These are phyloP conservation scores for Apiosordaria backusii DNA, from an alignment of 495 filamentous ascomycete species.

Conservation along the genomic window DNA sequence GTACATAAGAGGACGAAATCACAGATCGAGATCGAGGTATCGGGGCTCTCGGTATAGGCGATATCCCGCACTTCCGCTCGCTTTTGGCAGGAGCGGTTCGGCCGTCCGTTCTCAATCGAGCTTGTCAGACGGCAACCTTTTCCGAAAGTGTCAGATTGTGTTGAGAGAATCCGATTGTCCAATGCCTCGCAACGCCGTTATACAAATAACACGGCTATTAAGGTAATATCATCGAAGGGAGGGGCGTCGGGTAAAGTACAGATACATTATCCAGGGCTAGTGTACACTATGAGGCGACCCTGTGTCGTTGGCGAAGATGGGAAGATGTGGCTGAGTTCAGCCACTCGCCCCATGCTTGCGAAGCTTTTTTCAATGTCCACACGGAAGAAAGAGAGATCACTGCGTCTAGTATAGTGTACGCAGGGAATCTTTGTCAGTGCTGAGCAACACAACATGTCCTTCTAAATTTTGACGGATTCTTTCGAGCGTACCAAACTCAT, in stretches of 20 bases:
- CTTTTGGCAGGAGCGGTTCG: background rate
- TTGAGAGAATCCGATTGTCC: background rate
- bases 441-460: background rate
- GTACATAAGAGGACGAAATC: background rate
- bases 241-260: background rate
- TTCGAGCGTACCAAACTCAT: background rate
- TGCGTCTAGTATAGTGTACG: no score
- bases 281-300: background rate
- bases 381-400: no score
- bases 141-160: background rate
- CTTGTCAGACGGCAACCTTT: background rate
- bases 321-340: background rate
- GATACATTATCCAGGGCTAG: background rate
- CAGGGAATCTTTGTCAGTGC: background rate
- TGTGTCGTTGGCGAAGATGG: no score
- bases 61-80: background rate
- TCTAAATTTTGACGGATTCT: background rate
- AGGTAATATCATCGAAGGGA: background rate
- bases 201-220: background rate
- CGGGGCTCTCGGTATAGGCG: background rate
- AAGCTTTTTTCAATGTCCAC: no score
- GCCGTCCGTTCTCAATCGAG: background rate
- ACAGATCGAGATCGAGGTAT: background rate
- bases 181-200: slow-evolving; percentile 1
- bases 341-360: background rate